Percentiles rank a stretch among this genome's conserved stretches.
Conservation (phyloP, 257 asterid species). For the Nicotiana benthamiana region DNA sequence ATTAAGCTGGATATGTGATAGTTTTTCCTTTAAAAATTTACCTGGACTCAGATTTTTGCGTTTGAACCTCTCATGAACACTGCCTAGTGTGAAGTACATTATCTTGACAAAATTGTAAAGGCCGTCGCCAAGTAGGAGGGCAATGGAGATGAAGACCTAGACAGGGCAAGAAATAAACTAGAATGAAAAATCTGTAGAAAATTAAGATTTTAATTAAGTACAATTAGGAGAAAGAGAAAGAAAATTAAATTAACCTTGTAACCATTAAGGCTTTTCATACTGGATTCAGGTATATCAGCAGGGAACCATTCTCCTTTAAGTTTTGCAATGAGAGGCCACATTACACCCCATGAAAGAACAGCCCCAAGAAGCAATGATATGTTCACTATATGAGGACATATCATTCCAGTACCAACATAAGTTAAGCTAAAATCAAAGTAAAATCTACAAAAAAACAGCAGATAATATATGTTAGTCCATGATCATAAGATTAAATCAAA, state of each 20-base stretch:
- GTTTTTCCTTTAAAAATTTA: not conserved
- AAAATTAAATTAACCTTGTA: constrained; percentile 46
- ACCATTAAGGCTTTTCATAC: constrained; percentile 81
- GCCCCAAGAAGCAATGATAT: constrained; percentile 81
- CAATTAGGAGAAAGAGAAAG: not conserved
- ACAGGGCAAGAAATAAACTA: not conserved
- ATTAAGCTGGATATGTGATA: not conserved
- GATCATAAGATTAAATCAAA: not conserved
- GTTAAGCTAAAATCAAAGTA: constrained; percentile 87
- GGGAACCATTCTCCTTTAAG: constrained; percentile 82
- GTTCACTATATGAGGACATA: constrained; percentile 81
- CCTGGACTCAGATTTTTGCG: constrained; percentile 20
- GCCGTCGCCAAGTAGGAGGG: constrained; percentile 86
- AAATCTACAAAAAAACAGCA: constrained; percentile 36
- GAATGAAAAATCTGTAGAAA: not conserved
- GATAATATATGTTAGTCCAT: not conserved
- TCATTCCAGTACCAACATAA: constrained; percentile 92
- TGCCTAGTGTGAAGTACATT: constrained; percentile 33
- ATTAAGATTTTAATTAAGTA: not conserved
- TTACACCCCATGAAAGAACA: constrained; percentile 68
- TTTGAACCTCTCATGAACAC: constrained; percentile 27
- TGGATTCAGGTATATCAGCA: constrained; percentile 45
- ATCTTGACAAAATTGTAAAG: constrained; percentile 68
- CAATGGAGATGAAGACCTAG: constrained; percentile 75
- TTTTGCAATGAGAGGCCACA: constrained; percentile 71